Conservation (phyloP, 768 basidiomycete species). For the Collybia sordida region DNA sequence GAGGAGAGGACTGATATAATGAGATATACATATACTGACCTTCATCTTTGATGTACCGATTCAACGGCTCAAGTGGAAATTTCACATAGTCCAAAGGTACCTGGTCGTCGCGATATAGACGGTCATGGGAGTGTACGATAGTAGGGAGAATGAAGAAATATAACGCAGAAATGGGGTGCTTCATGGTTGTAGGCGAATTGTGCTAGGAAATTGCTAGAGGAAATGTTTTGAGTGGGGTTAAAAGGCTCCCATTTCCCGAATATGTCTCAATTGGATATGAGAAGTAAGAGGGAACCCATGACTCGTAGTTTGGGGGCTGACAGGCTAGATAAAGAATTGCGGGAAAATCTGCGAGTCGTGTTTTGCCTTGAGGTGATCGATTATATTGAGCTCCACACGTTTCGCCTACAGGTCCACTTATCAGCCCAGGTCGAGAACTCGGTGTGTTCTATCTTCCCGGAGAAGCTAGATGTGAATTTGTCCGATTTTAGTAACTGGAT, state of each 20-base stretch:
- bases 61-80: constrained; percentile 61
- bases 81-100: constrained; percentile 67
- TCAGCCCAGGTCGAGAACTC: constrained; percentile 7
- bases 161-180: constrained; percentile 12
- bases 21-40: constrained; percentile 28
- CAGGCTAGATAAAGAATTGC: not conserved
- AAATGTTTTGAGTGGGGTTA: constrained; percentile 5
- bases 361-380: constrained; percentile 53
- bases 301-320: constrained; percentile 11
- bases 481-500: not conserved
- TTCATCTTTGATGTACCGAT: constrained; percentile 55
- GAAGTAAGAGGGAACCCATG: constrained; percentile 16
- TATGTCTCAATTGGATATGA: constrained; percentile 14
- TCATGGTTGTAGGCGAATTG: not conserved
- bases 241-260: too few species aligned
- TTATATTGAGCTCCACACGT: constrained; percentile 16
- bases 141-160: constrained; percentile 22
- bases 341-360: constrained; percentile 26
- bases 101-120: constrained; percentile 47
- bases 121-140: constrained; percentile 28
- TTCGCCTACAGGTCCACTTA: constrained; percentile 19
- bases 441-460: constrained; percentile 1
- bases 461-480: not conserved
- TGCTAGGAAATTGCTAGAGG: not conserved
- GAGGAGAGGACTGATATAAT: not conserved